Evolutionary conservation across 2,329 filamentous ascomycete species (phyloP).

Genomic region (Arthrinium phaeospermum): DNA sequence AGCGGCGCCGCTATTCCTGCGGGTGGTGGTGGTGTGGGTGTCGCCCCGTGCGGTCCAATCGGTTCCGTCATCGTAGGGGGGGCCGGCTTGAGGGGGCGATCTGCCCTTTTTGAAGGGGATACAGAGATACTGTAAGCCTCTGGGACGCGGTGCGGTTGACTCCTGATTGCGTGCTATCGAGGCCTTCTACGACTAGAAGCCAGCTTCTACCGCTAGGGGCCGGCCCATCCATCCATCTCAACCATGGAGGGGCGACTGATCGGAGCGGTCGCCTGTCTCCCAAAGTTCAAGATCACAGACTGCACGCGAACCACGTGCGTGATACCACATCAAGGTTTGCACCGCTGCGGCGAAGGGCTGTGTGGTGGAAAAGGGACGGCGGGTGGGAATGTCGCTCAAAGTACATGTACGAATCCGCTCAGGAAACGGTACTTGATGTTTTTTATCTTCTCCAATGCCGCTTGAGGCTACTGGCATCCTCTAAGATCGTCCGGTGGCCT

Average conservation of each 20-base stretch:
- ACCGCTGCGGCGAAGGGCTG: neutral
- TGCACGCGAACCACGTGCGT: constrained; percentile 9
- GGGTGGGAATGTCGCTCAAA: neutral
- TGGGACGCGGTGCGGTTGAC: neutral
- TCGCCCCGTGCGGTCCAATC: neutral
- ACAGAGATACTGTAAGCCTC: neutral
- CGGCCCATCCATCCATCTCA: neutral
- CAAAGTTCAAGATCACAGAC: constrained; percentile 8
- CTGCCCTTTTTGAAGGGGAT: neutral
- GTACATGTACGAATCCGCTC: neutral
- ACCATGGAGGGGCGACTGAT: neutral
- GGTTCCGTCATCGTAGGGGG: constrained; percentile 5
- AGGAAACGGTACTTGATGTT: neutral
- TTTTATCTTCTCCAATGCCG: neutral
- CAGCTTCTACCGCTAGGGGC: constrained; percentile 2
- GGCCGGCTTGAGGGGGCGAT: neutral
- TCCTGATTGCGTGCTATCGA: neutral
- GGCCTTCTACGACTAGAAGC: neutral
- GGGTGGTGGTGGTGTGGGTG: neutral
- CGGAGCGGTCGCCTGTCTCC: neutral
- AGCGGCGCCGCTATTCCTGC: neutral
- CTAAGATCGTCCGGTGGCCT: neutral
- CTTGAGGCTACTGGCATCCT: neutral
- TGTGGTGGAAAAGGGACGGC: too few relatives aligned
- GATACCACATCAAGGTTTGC: constrained; percentile 7